Conservation (phyloP, 345 rosid genomes). For the Eucalyptus sp. region DNA sequence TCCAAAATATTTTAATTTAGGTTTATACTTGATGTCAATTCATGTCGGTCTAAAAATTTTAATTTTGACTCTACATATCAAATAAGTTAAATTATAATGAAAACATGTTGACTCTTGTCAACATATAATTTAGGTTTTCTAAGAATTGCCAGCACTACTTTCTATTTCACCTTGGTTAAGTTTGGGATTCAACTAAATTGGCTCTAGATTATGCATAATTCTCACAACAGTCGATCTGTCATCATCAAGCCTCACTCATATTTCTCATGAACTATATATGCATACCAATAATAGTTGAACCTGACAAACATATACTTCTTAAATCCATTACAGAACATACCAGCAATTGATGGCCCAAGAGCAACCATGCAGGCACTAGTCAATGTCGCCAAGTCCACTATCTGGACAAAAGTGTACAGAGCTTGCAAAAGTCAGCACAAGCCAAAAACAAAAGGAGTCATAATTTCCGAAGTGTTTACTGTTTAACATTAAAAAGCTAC, state of each 20-base stretch:
- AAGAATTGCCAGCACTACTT: neutral
- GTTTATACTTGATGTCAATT: neutral
- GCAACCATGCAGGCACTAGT: constrained; percentile 86
- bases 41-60: neutral
- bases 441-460: neutral
- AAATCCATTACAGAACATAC: constrained; percentile 10
- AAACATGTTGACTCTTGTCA: rapidly evolving
- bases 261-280: neutral
- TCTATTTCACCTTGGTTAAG: neutral
- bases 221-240: neutral
- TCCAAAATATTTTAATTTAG: neutral
- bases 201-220: neutral
- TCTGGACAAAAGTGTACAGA: constrained; percentile 16
- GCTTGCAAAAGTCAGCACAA: neutral
- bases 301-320: neutral
- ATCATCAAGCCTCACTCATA: neutral
- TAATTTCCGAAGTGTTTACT: neutral
- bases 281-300: neutral
- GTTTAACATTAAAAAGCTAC: neutral
- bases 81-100: neutral
- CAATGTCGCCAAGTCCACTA: constrained; percentile 82
- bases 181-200: neutral
- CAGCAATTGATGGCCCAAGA: constrained; percentile 91
- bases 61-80: neutral
- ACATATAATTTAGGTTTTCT: neutral